These are phyloP conservation scores for Collybia nuda DNA, from an alignment of 768 basidiomycete genomes.

Conservation along the genomic window DNA sequence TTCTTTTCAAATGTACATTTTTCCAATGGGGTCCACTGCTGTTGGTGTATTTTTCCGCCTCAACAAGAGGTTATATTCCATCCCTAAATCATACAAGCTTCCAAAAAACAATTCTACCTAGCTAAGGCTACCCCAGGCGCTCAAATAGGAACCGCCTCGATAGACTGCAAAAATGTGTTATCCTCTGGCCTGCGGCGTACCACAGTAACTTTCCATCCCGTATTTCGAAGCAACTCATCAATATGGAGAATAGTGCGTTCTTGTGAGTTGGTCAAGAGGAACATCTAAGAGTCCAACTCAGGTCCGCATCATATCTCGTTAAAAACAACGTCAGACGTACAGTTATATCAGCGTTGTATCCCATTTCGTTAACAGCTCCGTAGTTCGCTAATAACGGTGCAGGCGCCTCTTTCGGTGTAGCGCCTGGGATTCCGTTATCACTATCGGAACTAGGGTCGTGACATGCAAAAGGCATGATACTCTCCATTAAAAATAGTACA, in stretches of 20 bases:
- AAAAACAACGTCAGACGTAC: constrained; percentile 23
- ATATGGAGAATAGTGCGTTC: constrained; percentile 37
- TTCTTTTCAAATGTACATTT: too few species aligned
- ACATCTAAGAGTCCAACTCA: constrained; percentile 30
- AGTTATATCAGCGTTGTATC: constrained; percentile 31
- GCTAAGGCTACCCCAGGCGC: too few species aligned
- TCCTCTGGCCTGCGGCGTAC: constrained; percentile 21
- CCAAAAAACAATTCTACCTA: too few species aligned
- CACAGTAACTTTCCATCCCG: constrained; percentile 32
- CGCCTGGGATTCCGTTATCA: constrained; percentile 11
- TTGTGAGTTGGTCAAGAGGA: constrained; percentile 34
- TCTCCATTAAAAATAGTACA: constrained; percentile 5
- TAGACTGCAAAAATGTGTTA: constrained; percentile 16
- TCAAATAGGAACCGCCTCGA: constrained; percentile 22
- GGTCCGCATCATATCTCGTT: neutral
- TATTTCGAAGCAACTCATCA: constrained; percentile 19
- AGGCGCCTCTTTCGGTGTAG: constrained; percentile 19
- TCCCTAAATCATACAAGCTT: too few species aligned
- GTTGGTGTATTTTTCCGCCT: too few species aligned
- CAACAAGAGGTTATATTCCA: too few species aligned
- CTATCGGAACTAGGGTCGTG: neutral
- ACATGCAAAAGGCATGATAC: constrained; percentile 3
- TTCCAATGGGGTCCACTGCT: too few species aligned
- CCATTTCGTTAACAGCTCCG: constrained; percentile 34
- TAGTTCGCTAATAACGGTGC: constrained; percentile 37